These are phyloP conservation scores for Aegilops tauschii DNA, from an alignment of 176 grass and related monocot genomes.

Conservation along the genomic window DNA sequence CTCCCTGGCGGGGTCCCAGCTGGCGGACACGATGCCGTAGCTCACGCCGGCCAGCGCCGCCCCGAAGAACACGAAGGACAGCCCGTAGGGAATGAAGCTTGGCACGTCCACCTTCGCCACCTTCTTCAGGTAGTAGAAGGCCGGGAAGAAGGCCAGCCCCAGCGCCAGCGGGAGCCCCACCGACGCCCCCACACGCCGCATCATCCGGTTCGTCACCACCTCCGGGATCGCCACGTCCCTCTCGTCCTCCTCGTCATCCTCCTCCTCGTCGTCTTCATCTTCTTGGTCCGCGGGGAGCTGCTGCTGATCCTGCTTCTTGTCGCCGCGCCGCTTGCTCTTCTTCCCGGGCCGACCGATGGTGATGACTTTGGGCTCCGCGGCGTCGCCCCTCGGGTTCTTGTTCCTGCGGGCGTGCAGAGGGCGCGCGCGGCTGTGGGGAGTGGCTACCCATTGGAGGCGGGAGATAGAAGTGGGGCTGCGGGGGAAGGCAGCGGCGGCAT, in stretches of 20 bases:
- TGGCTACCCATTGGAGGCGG: neutral
- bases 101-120: conserved; percentile 64
- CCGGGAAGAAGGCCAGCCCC: conserved; percentile 81
- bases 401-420: conserved; percentile 33
- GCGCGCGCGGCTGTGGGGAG: neutral
- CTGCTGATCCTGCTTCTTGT: neutral
- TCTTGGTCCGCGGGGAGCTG: neutral
- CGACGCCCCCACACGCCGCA: conserved; percentile 44
- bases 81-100: conserved; percentile 51
- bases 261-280: fast-evolving
- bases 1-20: conserved; percentile 83
- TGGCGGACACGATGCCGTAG: conserved; percentile 95
- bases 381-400: conserved; percentile 3
- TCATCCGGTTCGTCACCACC: conserved; percentile 58
- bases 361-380: conserved; percentile 33
- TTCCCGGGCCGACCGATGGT: conserved; percentile 41
- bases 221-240: conserved; percentile 53
- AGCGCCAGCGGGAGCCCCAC: conserved; percentile 53
- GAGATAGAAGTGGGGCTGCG: neutral
- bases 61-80: conserved; percentile 59
- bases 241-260: neutral
- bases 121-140: conserved; percentile 92
- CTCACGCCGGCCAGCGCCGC: conserved; percentile 48
- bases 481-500: conserved; percentile 10
- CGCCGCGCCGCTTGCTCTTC: conserved; percentile 15